Conservation (phyloP, 331 rosid species). For the Rhamnella rubrinervis region DNA sequence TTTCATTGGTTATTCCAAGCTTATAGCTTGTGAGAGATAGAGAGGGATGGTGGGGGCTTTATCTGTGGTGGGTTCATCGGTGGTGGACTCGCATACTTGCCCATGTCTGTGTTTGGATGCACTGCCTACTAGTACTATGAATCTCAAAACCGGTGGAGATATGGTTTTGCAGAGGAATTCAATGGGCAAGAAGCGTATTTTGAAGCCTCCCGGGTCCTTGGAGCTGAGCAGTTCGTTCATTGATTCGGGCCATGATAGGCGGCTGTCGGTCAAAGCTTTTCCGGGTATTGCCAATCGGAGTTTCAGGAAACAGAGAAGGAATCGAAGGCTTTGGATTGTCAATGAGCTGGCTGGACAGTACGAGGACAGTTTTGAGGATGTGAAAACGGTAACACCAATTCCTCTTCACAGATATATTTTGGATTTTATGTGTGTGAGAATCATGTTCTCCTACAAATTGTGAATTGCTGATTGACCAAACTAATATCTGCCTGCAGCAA, state of each 20-base stretch:
- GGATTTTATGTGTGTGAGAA: background rate
- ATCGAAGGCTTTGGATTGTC: slow-evolving; percentile 46
- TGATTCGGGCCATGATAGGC: slow-evolving; percentile 57
- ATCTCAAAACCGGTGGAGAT: slow-evolving; percentile 62
- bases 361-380: slow-evolving; percentile 82
- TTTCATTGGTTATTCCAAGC: background rate
- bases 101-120: slow-evolving; percentile 90
- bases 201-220: slow-evolving; percentile 36
- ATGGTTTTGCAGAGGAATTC: slow-evolving; percentile 47
- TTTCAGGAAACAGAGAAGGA: slow-evolving; percentile 59
- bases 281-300: slow-evolving; percentile 37
- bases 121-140: slow-evolving; percentile 54
- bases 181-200: slow-evolving; percentile 40
- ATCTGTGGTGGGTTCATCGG: slow-evolving; percentile 65
- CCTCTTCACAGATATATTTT: background rate
- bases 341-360: slow-evolving; percentile 87
- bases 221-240: slow-evolving; percentile 66
- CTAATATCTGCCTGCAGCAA: slow-evolving; percentile 53
- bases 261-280: slow-evolving; percentile 40
- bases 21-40: slow-evolving; percentile 6
- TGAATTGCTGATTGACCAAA: no score
- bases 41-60: slow-evolving; percentile 69
- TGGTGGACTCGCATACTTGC: slow-evolving; percentile 73
- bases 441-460: no score
- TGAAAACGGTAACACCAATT: slow-evolving; percentile 45